These are phyloP conservation scores for Thozetella sp. DNA, from an alignment of 495 filamentous ascomycete genomes.

Conservation along the genomic window DNA sequence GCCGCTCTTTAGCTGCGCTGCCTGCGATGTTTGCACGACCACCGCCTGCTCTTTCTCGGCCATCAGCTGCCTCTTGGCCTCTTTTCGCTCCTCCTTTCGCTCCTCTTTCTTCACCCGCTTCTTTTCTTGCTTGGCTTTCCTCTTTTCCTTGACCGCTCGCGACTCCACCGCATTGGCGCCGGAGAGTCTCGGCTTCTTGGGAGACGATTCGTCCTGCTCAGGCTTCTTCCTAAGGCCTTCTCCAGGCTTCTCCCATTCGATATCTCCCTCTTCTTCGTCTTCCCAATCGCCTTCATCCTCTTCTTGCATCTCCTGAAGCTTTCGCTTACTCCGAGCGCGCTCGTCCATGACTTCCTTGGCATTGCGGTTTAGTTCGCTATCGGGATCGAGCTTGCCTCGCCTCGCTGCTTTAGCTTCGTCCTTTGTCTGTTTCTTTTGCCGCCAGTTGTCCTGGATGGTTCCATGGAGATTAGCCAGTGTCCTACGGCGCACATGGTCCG, in stretches of 20 bases:
- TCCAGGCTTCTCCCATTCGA: slow-evolving; percentile 54
- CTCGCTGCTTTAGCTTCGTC: slow-evolving; percentile 76
- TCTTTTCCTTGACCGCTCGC: slow-evolving; percentile 36
- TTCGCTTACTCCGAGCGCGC: slow-evolving; percentile 71
- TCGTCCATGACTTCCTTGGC: slow-evolving; percentile 87
- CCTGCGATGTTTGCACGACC: slow-evolving; percentile 1
- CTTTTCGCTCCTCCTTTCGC: slow-evolving; percentile 29
- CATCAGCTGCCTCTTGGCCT: slow-evolving; percentile 26
- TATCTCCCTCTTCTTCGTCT: slow-evolving; percentile 33
- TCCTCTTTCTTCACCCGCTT: slow-evolving; percentile 36
- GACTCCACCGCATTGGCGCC: slow-evolving; percentile 22
- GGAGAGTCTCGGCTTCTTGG: slow-evolving; percentile 46
- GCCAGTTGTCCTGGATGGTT: slow-evolving; percentile 75
- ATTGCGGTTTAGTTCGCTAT: slow-evolving; percentile 66
- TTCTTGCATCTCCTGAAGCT: slow-evolving; percentile 32
- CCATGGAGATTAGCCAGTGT: slow-evolving; percentile 13
- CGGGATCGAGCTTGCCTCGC: slow-evolving; percentile 83
- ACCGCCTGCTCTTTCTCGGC: slow-evolving; percentile 25
- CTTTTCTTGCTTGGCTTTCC: slow-evolving; percentile 36
- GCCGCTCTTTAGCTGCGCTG: too few species aligned
- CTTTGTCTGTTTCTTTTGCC: slow-evolving; percentile 85
- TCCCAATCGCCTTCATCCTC: slow-evolving; percentile 27
- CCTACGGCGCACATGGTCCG: too few species aligned
- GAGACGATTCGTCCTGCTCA: slow-evolving; percentile 42
- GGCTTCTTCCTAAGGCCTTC: slow-evolving; percentile 51